Evolutionary conservation across 1,284 basidiomycete genomes (phyloP), one percentile per base, ranked within the genome.

Genomic region (Stygiomarasmius scandens): DNA sequence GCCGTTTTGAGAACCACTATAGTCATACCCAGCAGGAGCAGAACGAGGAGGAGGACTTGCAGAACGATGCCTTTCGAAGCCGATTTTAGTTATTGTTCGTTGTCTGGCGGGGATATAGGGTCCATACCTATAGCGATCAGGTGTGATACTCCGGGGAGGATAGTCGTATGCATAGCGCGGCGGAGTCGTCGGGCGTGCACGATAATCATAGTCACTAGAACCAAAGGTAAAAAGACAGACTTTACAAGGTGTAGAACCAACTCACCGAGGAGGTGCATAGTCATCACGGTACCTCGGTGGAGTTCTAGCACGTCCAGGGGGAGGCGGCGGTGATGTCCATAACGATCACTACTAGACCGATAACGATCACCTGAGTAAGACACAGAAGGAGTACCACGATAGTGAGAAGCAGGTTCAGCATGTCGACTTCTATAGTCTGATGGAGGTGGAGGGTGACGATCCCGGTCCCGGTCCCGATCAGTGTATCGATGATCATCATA

Each of bases 401-500:
- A 76, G 50, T 67, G 64, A 55, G 71, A 66, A 56, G 77, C 77
- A 63, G 84, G 75, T 56, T 80, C 78, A 19, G 38, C 25, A 67
- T 89, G 87, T 52, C 72, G 80, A 48, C 75, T 72, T 57, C 77
- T 75, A 56, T 72, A 70, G 58, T 77, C 75, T 46, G 69, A 61
- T 52, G 74, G 71, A 25, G 74, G 69, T 49, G 72, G 66, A 32
- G 67, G 64, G 61, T 74, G 74, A 24, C 77, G 71, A 29, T 83
- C 81, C 55, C 79, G 74, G 16, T 56, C 52, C 16, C 29, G 44
- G 47, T 54, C 46, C 32, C 34, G 85, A 52, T 91, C 89, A 62
- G 91, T 87, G 64, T 82, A 80, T 56, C 90, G 86, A 61, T 85
- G 81, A 19, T 91, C 89, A 63, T 92, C 88, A 65, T 83, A 80